Conservation (phyloP, 2,329 filamentous ascomycete genomes). For the Aspergillus ochraceoroseus region DNA sequence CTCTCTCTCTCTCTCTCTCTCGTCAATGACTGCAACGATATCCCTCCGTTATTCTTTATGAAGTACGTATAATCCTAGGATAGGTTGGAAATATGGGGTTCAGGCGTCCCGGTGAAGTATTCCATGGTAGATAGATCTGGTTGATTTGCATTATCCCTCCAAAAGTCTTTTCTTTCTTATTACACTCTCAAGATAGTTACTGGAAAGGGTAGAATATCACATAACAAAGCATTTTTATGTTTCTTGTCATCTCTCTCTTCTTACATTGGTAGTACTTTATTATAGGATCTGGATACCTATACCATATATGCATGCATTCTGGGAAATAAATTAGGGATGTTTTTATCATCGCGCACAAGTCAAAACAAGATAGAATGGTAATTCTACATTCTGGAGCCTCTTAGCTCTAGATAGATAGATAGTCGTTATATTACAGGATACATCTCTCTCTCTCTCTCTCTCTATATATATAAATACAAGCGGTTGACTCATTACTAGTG, state of each 20-base stretch:
- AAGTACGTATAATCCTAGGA: constrained; percentile 3
- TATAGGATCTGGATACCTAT: constrained; percentile 6
- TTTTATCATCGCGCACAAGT: no score
- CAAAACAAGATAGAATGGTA: no score
- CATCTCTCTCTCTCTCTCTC: no score
- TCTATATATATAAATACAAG: constrained; percentile 7
- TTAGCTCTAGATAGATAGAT: no score
- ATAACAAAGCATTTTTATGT: no score
- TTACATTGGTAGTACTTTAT: constrained; percentile 6
- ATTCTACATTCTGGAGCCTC: no score
- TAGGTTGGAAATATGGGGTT: constrained; percentile 6
- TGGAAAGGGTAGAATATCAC: no score
- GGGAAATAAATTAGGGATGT: background rate
- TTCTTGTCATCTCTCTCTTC: no score
- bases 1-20: no score
- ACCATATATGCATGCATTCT: background rate
- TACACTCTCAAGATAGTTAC: no score
- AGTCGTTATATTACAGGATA: no score
- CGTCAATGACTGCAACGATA: constrained; percentile 22
- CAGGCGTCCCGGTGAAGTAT: constrained; percentile 11
- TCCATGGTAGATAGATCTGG: constrained; percentile 12
- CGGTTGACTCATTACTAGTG: background rate
- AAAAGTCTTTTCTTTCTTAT: constrained; percentile 8
- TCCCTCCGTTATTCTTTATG: constrained; percentile 18
- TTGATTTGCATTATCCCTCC: background rate